Conservation (phyloP, 2,329 filamentous ascomycete genomes). For the Trichoderma sp. region DNA sequence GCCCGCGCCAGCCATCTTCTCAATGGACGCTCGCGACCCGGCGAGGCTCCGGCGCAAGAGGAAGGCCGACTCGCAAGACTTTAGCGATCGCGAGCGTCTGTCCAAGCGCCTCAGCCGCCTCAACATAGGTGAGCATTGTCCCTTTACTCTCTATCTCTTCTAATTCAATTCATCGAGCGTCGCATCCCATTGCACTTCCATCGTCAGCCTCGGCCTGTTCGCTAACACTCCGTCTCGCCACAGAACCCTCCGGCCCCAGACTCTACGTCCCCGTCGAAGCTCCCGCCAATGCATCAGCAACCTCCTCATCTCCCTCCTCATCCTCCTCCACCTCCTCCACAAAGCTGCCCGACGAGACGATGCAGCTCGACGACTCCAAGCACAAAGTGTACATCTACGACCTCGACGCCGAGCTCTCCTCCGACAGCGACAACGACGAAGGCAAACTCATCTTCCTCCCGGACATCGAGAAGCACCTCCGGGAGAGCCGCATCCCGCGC, state of each 20-base stretch:
- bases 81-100: constrained; percentile 73
- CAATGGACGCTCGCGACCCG: constrained; percentile 16
- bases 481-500: constrained; percentile 67
- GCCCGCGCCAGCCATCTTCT: constrained; percentile 25
- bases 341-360: constrained; percentile 56
- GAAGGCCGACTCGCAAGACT: constrained; percentile 62
- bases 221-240: constrained; percentile 25
- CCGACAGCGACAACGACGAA: constrained; percentile 49
- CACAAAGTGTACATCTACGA: constrained; percentile 90
- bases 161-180: too few relatives aligned
- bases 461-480: constrained; percentile 81
- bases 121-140: constrained; percentile 67
- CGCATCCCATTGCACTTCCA: background rate
- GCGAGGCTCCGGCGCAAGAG: constrained; percentile 51
- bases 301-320: background rate
- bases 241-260: constrained; percentile 64
- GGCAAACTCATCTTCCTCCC: constrained; percentile 76
- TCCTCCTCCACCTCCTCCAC: background rate
- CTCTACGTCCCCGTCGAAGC: constrained; percentile 67
- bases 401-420: constrained; percentile 81
- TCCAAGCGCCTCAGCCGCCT: constrained; percentile 82
- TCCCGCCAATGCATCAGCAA: constrained; percentile 35
- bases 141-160: background rate
- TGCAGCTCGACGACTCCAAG: constrained; percentile 85
- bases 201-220: background rate